Evolutionary conservation across 768 basidiomycete species (phyloP), one percentile per base, ranked within the genome.

Genomic region (Lactifluus subvellereus): DNA sequence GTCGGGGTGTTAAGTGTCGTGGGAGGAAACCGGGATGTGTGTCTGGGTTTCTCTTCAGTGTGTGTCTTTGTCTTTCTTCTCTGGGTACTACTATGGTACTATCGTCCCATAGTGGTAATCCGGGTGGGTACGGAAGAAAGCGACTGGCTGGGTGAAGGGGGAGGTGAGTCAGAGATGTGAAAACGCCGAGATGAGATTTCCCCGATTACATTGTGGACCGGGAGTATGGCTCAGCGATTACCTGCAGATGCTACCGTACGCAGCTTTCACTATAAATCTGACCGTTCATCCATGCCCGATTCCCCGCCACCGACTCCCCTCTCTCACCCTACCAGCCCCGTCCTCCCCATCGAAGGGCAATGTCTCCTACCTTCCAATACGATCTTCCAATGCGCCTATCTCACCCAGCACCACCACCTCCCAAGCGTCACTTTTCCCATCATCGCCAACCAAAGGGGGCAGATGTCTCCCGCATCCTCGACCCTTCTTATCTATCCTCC

Each of bases 391-490:
- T 68, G 64, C 67, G 61, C 37, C 37, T 68, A 48, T 69, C 77
- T 66, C 74, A 74, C 16, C 0, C 43, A 32, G 75, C 75, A 0
- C 74, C 75, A 14, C 69, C 76, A 0, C 76, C 77, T 59, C 22
- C 50, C 4, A 67, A 61, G 59, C 66, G 66, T 20, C 54, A 61
- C 51, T 60, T 66, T 20, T 59, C 60, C 42, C 59, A 66, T 40
- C 52, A 50, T 40, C 59, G 48, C 45, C 62, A 64, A 27, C 58
- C 66, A 38, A 60, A 56, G 45, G 77, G 75, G 9, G 75, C 79
- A 5, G 84, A 86, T 74, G 78, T 86, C 67, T 78, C 82, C 3
- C 83, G 85, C 52, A 78, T 86, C 55, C 83, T 86, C 68, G 85
- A 86, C 76, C 85, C 85, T 5, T 75, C 84, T 20, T 86, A 86